Base-by-base conservation (phyloP, 352 stramenopile species). In the Hyaloperonospora brassicae region DNA sequence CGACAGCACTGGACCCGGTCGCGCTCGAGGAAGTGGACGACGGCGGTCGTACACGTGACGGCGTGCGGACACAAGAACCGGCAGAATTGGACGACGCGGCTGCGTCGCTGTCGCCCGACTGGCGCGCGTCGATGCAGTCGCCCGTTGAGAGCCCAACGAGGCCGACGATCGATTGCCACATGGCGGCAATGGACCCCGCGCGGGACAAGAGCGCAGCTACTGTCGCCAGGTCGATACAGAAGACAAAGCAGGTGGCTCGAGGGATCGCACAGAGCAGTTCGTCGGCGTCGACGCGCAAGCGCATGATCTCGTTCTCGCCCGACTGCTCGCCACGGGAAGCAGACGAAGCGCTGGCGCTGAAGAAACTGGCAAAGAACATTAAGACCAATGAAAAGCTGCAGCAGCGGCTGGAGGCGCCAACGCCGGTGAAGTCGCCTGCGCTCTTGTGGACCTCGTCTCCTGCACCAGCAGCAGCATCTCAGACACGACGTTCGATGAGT, bases 241-340 rank as follows among this genome's bases (percentile, higher is more conserved):
- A 47, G 0, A 73, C 69, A 48, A 83, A 73, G 38, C 58, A 58
- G 23, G 62, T 79, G 12, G 57, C 65, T 10, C 62, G 79, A 5
- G 70, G 73, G 3, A 87, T 89, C 34, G 79, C 79, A 5, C 79
- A 87, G 49, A 89, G 79, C 66, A 74, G 76, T 24, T 86, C 78
- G n/a, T 83, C 68, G 4, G 69, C 75, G 14, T 79, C 73, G 3
- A 79, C 70, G 23, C 68, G 79, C 44, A 89, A 89, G 56, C 79
- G 79, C 44, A 89, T 89, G 79, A 89, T 89, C 40, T 89, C 79
- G 5, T 89, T 87, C 58, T 89, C 79, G 0, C 78, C 79, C 1
- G 76, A 86, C 50, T 73, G 76, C n/a, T 63, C 66, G 7, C 73
- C 80, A 24, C 75, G 69, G 0, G 65, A 67, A 0, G 73, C 81